Base-by-base conservation (phyloP, 2,329 filamentous ascomycete genomes). In the Penicillium sp. region DNA sequence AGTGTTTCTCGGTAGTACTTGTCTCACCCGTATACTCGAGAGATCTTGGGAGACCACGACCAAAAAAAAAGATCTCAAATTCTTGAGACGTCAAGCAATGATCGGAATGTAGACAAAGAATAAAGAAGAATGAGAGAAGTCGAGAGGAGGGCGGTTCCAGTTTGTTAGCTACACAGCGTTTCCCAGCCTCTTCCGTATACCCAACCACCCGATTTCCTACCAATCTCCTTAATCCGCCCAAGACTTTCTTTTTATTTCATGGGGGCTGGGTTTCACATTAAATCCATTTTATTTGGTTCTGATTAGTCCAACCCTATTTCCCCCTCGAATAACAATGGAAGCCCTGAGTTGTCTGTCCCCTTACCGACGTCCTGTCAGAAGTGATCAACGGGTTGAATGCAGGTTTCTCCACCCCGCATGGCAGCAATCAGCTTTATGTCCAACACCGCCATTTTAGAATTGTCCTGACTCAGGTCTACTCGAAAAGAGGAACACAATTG, bases 131-230 rank as follows among this genome's bases (percentile, higher is more conserved):
- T 54, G 54, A 53, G 50, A 59, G 51, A 57, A 58, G 36, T 60
- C 45, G 41, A 60, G 39, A 38, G 50, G 55, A 50, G 31, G 61
- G 53, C 55, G 57, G 55, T 59, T 47, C 60, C 55, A 59, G 45
- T 58, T 45, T 45, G 49, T 51, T 51, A 50, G 55, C 58, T 48
- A 40, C 48, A 44, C 48, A 46, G 27, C 33, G 38, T 48, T 51
- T 67, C 70, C 70, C 70, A 72, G 70, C 70, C 70, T 68, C 69
- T 67, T 34, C 53, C 45, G 50, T 62, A 65, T 63, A 69, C 69
- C 70, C 70, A 72, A 71, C 70, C 69, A 71, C 70, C 70, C 63
- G 52, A 70, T 68, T 73, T 72, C 53, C 57, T 66, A 60, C 58
- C 60, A 65, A 57, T 58, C 58, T 50, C 50, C 49, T 41, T 48